A percentile compares a stretch with the other conserved stretches of the same genome.
phyloP scores from a whole-genome alignment of 371 early-diverging fungal species.

The Vairimorpha ceranae region DNA sequence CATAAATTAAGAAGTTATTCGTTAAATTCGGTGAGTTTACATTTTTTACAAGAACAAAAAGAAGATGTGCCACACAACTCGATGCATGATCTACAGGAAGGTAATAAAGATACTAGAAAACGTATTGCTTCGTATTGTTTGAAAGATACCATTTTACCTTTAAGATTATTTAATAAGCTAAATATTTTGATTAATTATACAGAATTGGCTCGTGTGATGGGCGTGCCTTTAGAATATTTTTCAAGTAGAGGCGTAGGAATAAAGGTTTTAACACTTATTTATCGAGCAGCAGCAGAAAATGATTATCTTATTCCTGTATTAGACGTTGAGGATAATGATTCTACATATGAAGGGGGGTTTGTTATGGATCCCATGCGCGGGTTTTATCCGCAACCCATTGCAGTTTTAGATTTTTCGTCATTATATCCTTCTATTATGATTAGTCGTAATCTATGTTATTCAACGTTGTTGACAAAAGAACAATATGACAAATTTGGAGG shows the following conservation, averaged over 20 bases:
- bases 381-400: slow-evolving; percentile 86
- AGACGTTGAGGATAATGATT: slow-evolving; percentile 69
- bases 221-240: slow-evolving; percentile 84
- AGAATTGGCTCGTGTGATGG: slow-evolving; percentile 96
- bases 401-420: slow-evolving; percentile 95
- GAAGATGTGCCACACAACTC: slow-evolving; percentile 97
- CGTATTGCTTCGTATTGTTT: slow-evolving; percentile 95
- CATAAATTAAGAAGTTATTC: slow-evolving; percentile 91
- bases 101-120: slow-evolving; percentile 82
- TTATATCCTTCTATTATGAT: slow-evolving; percentile 99
- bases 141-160: slow-evolving; percentile 92
- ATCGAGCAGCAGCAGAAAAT: slow-evolving; percentile 74
- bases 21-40: slow-evolving; percentile 87
- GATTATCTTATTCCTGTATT: slow-evolving; percentile 82
- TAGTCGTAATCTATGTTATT: slow-evolving; percentile 97
- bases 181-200: slow-evolving; percentile 91
- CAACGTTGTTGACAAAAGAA: slow-evolving; percentile 72
- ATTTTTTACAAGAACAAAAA: slow-evolving; percentile 94
- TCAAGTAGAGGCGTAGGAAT: slow-evolving; percentile 89
- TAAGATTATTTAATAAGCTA: slow-evolving; percentile 84
- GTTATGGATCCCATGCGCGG: slow-evolving; percentile 95
- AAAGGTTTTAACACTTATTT: slow-evolving; percentile 90
- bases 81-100: slow-evolving; percentile 87
- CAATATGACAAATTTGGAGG: slow-evolving; percentile 65
- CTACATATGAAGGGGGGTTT: slow-evolving; percentile 89